Evolutionary conservation across 2,329 filamentous ascomycete species (phyloP), one percentile per base, ranked within the genome.

Genomic region (Colletotrichum sp.): DNA sequence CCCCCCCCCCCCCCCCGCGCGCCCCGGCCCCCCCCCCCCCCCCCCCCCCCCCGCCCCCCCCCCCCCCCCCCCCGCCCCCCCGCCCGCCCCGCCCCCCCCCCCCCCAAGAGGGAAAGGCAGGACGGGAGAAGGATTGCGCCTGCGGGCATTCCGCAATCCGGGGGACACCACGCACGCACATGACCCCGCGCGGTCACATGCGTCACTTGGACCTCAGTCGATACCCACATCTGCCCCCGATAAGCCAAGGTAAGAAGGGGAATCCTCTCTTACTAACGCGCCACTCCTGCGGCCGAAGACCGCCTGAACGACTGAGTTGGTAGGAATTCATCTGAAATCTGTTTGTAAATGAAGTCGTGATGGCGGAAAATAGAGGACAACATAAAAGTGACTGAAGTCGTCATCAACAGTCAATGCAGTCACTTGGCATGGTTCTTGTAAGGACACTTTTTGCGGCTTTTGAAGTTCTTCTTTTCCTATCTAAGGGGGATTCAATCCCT

Each of bases 161-260:
- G 28, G 36, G 68, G 25, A 19, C 22, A 13, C 36, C 39, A 22
- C n/a, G 6, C 44, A 52, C 44, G 44, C 68, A 71, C 68, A 71
- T 71, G 68, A 71, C 68, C 68, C 68, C 60, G 68, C 68, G 60
- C 68, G 57, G 68, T 71, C 68, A 71, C 68, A 71, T 71, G 68
- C 60, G 44, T 65, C 60, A 36, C 39, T 22, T 27, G 61, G 61
- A 11, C 34, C 22, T 32, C 61, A 44, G n/a, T 36, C 61, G 28
- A 34, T 34, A 63, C 19, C 59, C 59, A 32, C 44, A 52, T 52
- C 44, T 22, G 2, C 6, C 30, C 22, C 27, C 55, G 25, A 59
- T 59, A 59, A 28, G 55, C 55, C 4, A 52, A 57, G 52, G 52
- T 27, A 57, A 12, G 22, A 52, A 52, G 44, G 44, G 44, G 4